Percentiles rank a stretch among this genome's conserved stretches.
phyloP scores from a whole-genome alignment of 306 rosid species.

The Vigna trinervia region DNA sequence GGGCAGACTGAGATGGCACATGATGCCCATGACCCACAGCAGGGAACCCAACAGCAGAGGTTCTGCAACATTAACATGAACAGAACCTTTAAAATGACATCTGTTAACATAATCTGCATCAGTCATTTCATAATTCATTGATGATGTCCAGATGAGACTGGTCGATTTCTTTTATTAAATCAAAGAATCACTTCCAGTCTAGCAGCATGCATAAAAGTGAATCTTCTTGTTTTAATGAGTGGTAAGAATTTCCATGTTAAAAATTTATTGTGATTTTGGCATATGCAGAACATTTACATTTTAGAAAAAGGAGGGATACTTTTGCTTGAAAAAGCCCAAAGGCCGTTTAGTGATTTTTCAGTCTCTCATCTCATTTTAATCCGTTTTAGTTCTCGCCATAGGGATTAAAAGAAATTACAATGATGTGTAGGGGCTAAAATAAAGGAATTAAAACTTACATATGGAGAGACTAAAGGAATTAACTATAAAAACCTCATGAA shows the following conservation, averaged over 20 bases:
- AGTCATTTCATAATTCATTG: background rate
- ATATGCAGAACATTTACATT: conserved; percentile 1
- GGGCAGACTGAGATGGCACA: conserved; percentile 66
- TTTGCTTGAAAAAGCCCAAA: conserved; percentile 7
- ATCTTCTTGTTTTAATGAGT: background rate
- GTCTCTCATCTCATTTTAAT: background rate
- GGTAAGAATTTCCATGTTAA: background rate
- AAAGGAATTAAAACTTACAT: too few relatives aligned
- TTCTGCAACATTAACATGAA: conserved; percentile 60
- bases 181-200: conserved; percentile 8
- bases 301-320: conserved; percentile 1
- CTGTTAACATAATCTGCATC: conserved; percentile 11
- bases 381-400: background rate
- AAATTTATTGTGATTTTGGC: conserved; percentile 24
- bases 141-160: conserved; percentile 16
- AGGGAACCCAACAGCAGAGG: conserved; percentile 99
- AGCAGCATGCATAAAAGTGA: background rate
- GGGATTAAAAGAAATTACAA: background rate
- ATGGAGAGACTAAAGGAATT: too few relatives aligned
- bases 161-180: conserved; percentile 2
- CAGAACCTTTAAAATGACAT: conserved; percentile 35
- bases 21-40: conserved; percentile 90
- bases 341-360: background rate
- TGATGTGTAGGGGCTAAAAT: background rate
- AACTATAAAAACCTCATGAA: background rate